Evolutionary conservation across 1,139 yeast genomes (phyloP).

Genomic region (Geotrichum klebahnii): DNA sequence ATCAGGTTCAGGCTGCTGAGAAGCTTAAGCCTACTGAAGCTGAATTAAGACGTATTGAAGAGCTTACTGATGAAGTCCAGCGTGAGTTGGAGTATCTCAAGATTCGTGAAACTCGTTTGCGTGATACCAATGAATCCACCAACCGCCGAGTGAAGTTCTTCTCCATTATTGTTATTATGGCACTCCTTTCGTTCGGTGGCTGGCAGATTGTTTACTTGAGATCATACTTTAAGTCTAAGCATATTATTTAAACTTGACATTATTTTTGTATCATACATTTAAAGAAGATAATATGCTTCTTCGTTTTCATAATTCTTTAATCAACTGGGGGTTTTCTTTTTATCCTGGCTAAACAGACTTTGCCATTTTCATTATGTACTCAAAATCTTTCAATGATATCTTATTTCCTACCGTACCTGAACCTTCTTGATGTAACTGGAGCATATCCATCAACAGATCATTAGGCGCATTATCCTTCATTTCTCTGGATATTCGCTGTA

Average conservation of each 20-base stretch:
- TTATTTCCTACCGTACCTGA: not conserved
- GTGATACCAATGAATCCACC: slow-evolving; percentile 96
- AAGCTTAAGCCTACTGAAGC: slow-evolving; percentile 90
- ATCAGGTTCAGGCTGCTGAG: slow-evolving; percentile 86
- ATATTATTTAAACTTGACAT: slow-evolving; percentile 56
- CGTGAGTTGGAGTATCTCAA: slow-evolving; percentile 77
- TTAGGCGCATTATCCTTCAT: slow-evolving; percentile 8
- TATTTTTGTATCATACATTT: not conserved
- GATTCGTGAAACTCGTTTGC: slow-evolving; percentile 80
- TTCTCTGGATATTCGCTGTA: slow-evolving; percentile 14
- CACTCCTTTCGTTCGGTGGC: slow-evolving; percentile 72
- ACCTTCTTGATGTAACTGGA: slow-evolving; percentile 3
- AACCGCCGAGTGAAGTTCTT: slow-evolving; percentile 77
- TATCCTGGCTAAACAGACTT: not conserved
- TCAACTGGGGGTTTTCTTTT: not conserved
- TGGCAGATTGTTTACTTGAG: slow-evolving; percentile 93
- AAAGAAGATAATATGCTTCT: not conserved
- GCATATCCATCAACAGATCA: slow-evolving; percentile 12
- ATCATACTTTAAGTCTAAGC: slow-evolving; percentile 90
- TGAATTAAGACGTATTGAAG: slow-evolving; percentile 78
- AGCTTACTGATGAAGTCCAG: slow-evolving; percentile 72
- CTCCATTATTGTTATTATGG: slow-evolving; percentile 61
- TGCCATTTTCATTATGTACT: slow-evolving; percentile 13
- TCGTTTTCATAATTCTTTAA: not conserved
- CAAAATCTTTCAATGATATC: slow-evolving; percentile 15